Evolutionary conservation across 2,329 filamentous ascomycete genomes (phyloP).

Genomic region (Stagonosporopsis chrysanthemi): DNA sequence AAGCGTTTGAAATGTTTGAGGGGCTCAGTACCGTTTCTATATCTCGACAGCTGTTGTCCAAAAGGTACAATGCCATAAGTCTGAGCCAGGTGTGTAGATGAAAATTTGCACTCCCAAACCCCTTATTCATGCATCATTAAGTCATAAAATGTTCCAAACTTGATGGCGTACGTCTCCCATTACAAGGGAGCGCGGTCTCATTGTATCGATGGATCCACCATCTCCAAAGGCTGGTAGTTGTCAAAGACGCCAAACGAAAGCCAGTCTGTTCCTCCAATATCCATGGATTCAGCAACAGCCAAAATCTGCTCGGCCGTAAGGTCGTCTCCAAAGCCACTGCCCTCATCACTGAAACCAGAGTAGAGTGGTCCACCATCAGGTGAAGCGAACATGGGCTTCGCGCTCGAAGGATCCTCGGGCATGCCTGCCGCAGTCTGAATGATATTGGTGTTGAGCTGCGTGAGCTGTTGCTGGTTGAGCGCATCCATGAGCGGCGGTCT

Average conservation of each 20-base stretch:
- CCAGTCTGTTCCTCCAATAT: conserved; percentile 55
- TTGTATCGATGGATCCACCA: conserved; percentile 25
- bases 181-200: not conserved
- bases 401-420: conserved; percentile 16
- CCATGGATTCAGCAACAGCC: conserved; percentile 59
- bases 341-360: conserved; percentile 30
- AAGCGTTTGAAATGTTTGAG: too few relatives aligned
- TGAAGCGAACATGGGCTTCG: conserved; percentile 19
- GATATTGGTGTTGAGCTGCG: conserved; percentile 6
- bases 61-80: too few relatives aligned
- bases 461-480: conserved; percentile 10
- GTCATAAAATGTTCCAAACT: not conserved
- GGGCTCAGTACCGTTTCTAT: too few relatives aligned
- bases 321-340: conserved; percentile 45
- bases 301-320: conserved; percentile 58
- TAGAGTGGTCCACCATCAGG: conserved; percentile 22
- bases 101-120: not conserved
- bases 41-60: too few relatives aligned
- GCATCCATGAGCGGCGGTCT: conserved; percentile 14
- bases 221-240: conserved; percentile 37
- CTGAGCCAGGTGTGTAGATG: not conserved
- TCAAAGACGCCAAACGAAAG: conserved; percentile 57
- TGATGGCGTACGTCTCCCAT: not conserved
- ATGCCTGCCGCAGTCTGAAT: conserved; percentile 3
- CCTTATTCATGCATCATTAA: not conserved